Conservation (phyloP, 202 grass and related monocot species). For the Panicum virgatum region DNA sequence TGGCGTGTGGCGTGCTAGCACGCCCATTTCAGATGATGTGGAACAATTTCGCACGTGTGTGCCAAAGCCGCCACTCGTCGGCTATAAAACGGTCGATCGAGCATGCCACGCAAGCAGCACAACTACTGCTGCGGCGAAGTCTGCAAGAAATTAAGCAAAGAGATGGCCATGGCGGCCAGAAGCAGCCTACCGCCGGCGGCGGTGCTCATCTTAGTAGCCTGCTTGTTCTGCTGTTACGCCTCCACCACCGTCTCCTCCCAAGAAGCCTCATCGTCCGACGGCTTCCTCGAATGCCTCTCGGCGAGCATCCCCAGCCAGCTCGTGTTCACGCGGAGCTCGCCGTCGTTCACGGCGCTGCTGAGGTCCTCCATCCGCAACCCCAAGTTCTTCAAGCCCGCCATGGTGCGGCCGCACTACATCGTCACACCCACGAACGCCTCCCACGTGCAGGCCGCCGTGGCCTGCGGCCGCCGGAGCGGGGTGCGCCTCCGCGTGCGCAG, state of each 20-base stretch:
- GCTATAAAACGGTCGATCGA: neutral
- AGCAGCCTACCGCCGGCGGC: conserved; percentile 4
- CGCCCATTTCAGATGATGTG: neutral
- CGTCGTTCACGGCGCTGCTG: conserved; percentile 50
- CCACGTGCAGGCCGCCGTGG: conserved; percentile 57
- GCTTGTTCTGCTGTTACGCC: conserved; percentile 4
- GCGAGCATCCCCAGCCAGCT: conserved; percentile 27
- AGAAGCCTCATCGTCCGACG: neutral
- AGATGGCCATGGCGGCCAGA: conserved; percentile 16
- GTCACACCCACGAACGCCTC: conserved; percentile 47
- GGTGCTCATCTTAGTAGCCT: neutral
- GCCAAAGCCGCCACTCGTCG: neutral
- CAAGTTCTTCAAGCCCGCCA: conserved; percentile 40
- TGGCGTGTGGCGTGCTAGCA: neutral
- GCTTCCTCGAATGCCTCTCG: conserved; percentile 60
- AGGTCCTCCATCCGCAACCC: conserved; percentile 61
- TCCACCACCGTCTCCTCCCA: conserved; percentile 10
- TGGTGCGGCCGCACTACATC: conserved; percentile 42
- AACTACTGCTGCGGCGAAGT: neutral
- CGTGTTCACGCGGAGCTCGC: conserved; percentile 36
- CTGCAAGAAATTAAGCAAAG: neutral
- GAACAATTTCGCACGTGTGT: neutral
- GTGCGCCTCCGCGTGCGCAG: conserved; percentile 63
- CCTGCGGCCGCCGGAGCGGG: conserved; percentile 44
- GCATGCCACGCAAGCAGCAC: neutral